Base-by-base conservation (phyloP, 306 rosid species). In the Prunus mongolica region DNA sequence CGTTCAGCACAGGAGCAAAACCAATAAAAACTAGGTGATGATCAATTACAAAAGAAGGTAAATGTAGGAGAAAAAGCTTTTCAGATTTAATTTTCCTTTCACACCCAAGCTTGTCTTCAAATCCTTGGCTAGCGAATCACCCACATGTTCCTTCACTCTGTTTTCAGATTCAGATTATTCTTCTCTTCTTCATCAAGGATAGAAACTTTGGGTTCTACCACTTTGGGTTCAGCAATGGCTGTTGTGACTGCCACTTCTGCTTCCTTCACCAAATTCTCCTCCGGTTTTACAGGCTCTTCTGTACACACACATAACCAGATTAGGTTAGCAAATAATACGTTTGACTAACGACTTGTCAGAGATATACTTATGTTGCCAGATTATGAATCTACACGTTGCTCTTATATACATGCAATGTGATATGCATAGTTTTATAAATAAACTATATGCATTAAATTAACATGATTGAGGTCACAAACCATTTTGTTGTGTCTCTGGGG, bases 181-280 rank as follows among this genome's bases (percentile, higher is more conserved):
- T 83, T 74, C 67, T 77, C 78, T 76, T 81, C 83, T 49, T 68
- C 74, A 72, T 63, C 71, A 45, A 87, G 27, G 46, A 25, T 61
- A 6, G 86, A 69, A 74, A 60, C 80, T 45, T 19, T 4, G 13
- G 69, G 38, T 47, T 79, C 86, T 45, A 51, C 28, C 8, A 60
- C 57, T 19, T 58, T 62, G 49, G 69, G 46, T 46, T 79, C 88
- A 55, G 44, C 24, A 10, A 50, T 41, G 3, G 44, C 44, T 38
- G 12, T 46, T 27, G 34, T 3, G 7, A 19, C 50, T 46, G 32
- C 64, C 18, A 30, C 8, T 71, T 73, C 69, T 67, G 50, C 76
- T 50, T 85, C 68, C 72, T 72, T 76, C 57, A 34, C 63, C 66
- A 27, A 76, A 78, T 76, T 80, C 73, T 82, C 79, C 76, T 77